Percentiles rank a stretch among this genome's conserved stretches.
Conservation (phyloP, 2,329 filamentous ascomycete genomes). For the Nigrospora oryzae region DNA sequence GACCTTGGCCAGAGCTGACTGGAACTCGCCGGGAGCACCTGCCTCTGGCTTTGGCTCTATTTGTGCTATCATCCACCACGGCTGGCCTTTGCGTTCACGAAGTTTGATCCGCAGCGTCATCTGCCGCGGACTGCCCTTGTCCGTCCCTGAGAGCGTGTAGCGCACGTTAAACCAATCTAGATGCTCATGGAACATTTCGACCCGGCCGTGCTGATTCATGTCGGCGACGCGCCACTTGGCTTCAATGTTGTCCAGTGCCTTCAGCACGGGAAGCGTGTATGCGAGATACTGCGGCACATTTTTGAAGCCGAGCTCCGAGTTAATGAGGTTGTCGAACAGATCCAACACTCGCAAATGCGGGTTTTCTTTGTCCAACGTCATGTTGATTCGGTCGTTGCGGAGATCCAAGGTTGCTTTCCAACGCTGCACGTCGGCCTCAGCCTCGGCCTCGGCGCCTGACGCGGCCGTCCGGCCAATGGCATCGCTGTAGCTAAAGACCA, state of each 20-base stretch:
- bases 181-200: slow-evolving; percentile 43
- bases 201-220: slow-evolving; percentile 32
- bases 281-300: slow-evolving; percentile 46
- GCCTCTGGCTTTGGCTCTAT: slow-evolving; percentile 12
- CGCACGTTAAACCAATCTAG: slow-evolving; percentile 50
- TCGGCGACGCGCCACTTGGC: slow-evolving; percentile 36
- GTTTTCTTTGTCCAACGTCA: slow-evolving; percentile 54
- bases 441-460: background rate
- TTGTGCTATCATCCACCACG: slow-evolving; percentile 43
- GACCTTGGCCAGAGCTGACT: slow-evolving; percentile 15
- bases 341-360: slow-evolving; percentile 59
- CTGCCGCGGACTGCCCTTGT: slow-evolving; percentile 20
- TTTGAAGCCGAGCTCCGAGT: slow-evolving; percentile 34
- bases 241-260: slow-evolving; percentile 53
- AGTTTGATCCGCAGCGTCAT: slow-evolving; percentile 46
- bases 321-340: slow-evolving; percentile 43
- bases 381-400: slow-evolving; percentile 39
- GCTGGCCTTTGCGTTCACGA: slow-evolving; percentile 34
- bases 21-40: slow-evolving; percentile 19
- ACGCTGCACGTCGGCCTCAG: slow-evolving; percentile 11
- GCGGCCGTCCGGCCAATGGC: slow-evolving; percentile 4
- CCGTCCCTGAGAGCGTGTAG: slow-evolving; percentile 32
- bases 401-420: slow-evolving; percentile 54
- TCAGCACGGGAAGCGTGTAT: slow-evolving; percentile 56
- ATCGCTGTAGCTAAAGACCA: slow-evolving; percentile 61